A percentile compares a stretch with the other conserved stretches of the same genome.
These are phyloP conservation scores for Lodderomyces orthopsilosis DNA, from an alignment of 1,139 yeast genomes.

Conservation along the genomic window DNA sequence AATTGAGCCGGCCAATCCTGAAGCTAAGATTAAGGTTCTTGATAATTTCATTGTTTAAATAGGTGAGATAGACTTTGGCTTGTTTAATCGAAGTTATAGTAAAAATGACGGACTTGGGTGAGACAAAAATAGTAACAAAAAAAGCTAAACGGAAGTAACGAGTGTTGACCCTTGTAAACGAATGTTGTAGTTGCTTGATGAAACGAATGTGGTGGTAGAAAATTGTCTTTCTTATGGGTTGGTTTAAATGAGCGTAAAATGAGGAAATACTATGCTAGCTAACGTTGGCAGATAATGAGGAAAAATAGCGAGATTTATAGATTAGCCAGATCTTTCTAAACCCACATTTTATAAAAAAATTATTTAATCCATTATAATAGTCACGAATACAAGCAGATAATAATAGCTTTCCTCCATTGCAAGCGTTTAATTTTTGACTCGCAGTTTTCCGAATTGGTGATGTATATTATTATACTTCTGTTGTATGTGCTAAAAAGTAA, in stretches of 20 bases:
- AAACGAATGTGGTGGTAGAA: neutral
- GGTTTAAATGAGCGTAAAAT: neutral
- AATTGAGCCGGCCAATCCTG: constrained; percentile 24
- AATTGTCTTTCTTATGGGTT: neutral
- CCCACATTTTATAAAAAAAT: neutral
- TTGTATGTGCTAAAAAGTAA: neutral
- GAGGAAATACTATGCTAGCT: neutral
- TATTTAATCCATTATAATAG: neutral
- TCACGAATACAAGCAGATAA: neutral
- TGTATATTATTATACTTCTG: neutral
- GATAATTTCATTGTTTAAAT: constrained; percentile 28
- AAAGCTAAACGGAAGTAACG: neutral
- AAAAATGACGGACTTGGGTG: constrained; percentile 36
- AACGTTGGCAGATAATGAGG: neutral
- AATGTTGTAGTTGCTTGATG: neutral
- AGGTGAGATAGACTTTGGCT: too few species aligned
- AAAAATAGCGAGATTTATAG: neutral
- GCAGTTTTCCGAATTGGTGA: too few species aligned
- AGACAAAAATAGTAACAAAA: constrained; percentile 3
- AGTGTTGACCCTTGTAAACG: neutral
- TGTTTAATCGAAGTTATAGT: too few species aligned
- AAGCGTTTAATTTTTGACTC: neutral
- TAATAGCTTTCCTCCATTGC: neutral
- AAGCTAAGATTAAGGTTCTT: constrained; percentile 15
- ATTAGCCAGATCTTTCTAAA: neutral